Evolutionary conservation across 2,329 filamentous ascomycete genomes (phyloP).

Genomic region (Pseudogymnoascus sp.): DNA sequence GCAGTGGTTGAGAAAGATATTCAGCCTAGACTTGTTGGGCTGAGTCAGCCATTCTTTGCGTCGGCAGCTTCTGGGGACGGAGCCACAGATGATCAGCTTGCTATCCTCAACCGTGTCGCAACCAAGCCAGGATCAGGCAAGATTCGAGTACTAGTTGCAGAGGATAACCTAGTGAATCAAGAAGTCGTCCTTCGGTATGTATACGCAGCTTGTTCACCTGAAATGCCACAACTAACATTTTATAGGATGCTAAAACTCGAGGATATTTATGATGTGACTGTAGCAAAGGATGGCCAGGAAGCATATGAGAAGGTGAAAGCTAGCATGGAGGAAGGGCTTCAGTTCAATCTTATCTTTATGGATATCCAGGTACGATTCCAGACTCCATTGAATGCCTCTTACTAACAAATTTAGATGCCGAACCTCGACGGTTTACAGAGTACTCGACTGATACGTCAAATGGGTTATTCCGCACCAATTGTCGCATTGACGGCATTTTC

Average conservation of each 20-base stretch:
- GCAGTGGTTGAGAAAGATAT: constrained; percentile 50
- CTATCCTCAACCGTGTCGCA: constrained; percentile 58
- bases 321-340: constrained; percentile 65
- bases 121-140: constrained; percentile 54
- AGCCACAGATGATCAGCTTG: constrained; percentile 52
- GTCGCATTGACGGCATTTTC: constrained; percentile 86
- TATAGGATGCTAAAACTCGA: constrained; percentile 64
- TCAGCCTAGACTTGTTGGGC: constrained; percentile 72
- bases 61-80: constrained; percentile 17
- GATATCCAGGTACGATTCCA: constrained; percentile 56
- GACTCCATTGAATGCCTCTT: background rate
- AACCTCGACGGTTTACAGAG: constrained; percentile 85
- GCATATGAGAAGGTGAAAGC: constrained; percentile 80
- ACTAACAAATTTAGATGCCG: constrained; percentile 60
- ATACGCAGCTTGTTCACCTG: background rate
- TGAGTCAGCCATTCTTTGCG: constrained; percentile 75
- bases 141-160: constrained; percentile 78
- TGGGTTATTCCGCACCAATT: constrained; percentile 82
- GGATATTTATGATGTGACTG: constrained; percentile 78
- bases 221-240: constrained; percentile 54
- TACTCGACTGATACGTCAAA: constrained; percentile 74
- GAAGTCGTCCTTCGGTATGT: constrained; percentile 49
- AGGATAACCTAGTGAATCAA: constrained; percentile 63
- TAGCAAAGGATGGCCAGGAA: constrained; percentile 81
- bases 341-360: constrained; percentile 91